These are phyloP conservation scores for Withania somnifera DNA, from an alignment of 305 asterid species.

Conservation along the genomic window DNA sequence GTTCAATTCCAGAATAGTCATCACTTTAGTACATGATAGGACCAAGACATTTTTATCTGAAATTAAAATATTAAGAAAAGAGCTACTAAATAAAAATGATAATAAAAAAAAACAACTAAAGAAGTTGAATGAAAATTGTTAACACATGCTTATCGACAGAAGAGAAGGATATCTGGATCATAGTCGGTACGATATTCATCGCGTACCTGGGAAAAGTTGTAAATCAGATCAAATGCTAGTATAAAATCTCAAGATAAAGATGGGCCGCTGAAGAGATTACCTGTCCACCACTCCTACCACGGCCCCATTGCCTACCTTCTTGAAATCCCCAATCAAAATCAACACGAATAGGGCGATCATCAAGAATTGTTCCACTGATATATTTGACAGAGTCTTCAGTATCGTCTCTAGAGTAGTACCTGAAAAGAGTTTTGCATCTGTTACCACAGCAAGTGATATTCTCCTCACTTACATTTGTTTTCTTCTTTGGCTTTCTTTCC, in stretches of 20 bases:
- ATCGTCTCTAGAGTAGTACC: constrained; percentile 90
- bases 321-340: constrained; percentile 98
- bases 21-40: not conserved
- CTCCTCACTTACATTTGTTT: not conserved
- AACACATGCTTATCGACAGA: not conserved
- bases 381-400: constrained; percentile 77
- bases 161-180: constrained; percentile 90
- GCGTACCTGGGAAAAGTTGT: constrained; percentile 47
- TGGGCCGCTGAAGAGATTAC: constrained; percentile 23
- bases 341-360: constrained; percentile 94
- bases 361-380: constrained; percentile 90
- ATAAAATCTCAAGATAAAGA: not conserved
- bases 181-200: constrained; percentile 95
- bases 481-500: not conserved
- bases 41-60: not conserved
- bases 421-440: constrained; percentile 10
- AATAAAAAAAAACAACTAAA: not conserved
- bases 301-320: constrained; percentile 96
- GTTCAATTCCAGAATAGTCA: not conserved
- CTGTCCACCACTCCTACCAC: constrained; percentile 91
- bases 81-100: not conserved
- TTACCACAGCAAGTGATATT: not conserved
- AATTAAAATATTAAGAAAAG: not conserved
- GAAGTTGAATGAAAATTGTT: not conserved
- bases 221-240: constrained; percentile 1